Base-by-base conservation (phyloP, 257 asterid species). In the Gentiana dahurica region DNA sequence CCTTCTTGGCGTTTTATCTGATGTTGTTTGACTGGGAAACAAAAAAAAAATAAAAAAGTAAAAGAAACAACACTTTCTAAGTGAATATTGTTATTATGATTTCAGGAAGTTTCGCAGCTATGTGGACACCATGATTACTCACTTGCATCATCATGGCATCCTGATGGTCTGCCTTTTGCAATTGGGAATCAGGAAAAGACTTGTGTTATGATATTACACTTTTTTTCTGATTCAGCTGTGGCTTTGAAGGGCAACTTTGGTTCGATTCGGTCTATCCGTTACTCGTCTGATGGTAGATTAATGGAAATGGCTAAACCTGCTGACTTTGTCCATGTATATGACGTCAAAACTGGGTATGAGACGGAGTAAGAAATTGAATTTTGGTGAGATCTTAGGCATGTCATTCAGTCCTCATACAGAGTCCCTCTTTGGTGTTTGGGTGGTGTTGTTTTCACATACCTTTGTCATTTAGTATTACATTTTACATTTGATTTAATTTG, bases 251-350 rank as follows among this genome's bases (percentile, higher is more conserved):
- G 96, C 38, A 87, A 84, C 71, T 73, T 90, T 7, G 97, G 97
- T 54, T 90, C 97, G 61, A 79, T 90, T 52, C 84, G 95, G 33
- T 90, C 97, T 12, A 79, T 90, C 58, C 95, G 91, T 61, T 90
- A 80, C 71, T 63, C 97, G 10, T 81, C 85, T 3, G 97, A 90
- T 60, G 97, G 97, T 24, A 68, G 85, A 61, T 90, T 78, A 78
- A 73, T 90, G 94, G 83, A 95, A 4, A 90, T 87, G 95, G 94
- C 97, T 12, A 96, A 90, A 72, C 95, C 96, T 53, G 97, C n/a
- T 94, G 97, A 90, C 68, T 90, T 80, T 46, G 96, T 90, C 65
- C 97, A 90, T 34, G 65, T 90, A 33, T 86, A 81, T 53, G 96
- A 87, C 60, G 93, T 87, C 33, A 53, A 71, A 66, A 73, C 76